Evolutionary conservation across 345 rosid species (phyloP).

Genomic region (Leavenworthia alabamica): DNA sequence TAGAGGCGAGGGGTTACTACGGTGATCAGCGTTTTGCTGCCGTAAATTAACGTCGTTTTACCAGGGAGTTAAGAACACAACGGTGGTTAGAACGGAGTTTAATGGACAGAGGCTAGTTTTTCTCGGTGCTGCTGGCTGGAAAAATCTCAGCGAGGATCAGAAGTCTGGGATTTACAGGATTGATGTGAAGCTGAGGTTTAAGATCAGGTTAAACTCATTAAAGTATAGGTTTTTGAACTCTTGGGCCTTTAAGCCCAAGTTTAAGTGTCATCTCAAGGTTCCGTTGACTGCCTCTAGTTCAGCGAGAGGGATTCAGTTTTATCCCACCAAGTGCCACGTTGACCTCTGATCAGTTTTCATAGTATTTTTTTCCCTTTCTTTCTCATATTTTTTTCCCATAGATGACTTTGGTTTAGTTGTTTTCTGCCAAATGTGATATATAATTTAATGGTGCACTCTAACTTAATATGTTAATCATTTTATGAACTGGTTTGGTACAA

Average conservation of each 20-base stretch:
- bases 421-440: no score
- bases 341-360: conserved; percentile 21
- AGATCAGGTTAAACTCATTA: no score
- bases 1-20: conserved; percentile 41
- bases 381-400: neutral
- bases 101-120: conserved; percentile 24
- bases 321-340: conserved; percentile 43
- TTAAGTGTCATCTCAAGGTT: conserved; percentile 50
- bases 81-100: conserved; percentile 31
- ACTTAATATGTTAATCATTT: neutral
- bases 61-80: conserved; percentile 69
- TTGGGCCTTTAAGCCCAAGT: conserved; percentile 39
- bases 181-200: conserved; percentile 42
- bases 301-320: neutral
- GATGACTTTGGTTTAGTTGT: neutral
- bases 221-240: conserved; percentile 48
- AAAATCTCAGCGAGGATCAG: conserved; percentile 31
- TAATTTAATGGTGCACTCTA: no score
- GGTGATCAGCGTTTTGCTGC: conserved; percentile 33
- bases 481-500: neutral
- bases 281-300: conserved; percentile 33
- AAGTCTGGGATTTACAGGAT: conserved; percentile 40
- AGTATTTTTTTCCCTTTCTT: neutral
- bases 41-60: conserved; percentile 38
- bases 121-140: conserved; percentile 24